phyloP scores from a whole-genome alignment of 768 basidiomycete species.

The Lactarius deliciosus region DNA sequence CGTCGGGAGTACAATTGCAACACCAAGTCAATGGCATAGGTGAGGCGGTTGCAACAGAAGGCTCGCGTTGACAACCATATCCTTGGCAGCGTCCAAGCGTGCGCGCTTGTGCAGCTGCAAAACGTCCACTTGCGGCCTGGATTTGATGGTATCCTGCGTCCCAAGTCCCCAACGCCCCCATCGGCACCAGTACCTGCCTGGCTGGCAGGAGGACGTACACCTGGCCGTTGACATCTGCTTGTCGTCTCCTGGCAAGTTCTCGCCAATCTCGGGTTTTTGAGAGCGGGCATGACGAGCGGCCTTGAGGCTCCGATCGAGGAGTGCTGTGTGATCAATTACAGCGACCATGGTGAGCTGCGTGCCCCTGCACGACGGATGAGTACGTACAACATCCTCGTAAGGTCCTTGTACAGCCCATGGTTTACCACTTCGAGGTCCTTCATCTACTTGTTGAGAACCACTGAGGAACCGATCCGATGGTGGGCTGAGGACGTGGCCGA shows the following conservation, averaged over 20 bases:
- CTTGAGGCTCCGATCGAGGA: conserved; percentile 47
- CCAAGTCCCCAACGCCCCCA: conserved; percentile 79
- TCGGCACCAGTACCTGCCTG: conserved; percentile 57
- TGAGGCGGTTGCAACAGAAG: conserved; percentile 33
- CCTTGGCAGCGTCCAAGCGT: conserved; percentile 30
- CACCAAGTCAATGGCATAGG: too few relatives aligned
- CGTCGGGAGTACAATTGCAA: too few relatives aligned
- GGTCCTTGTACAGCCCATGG: too few relatives aligned
- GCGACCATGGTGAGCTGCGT: conserved; percentile 73
- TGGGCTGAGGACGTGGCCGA: too few relatives aligned
- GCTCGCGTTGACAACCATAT: conserved; percentile 31
- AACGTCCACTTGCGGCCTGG: conserved; percentile 62
- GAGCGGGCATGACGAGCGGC: conserved; percentile 83
- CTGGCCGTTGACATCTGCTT: conserved; percentile 40
- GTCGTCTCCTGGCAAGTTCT: conserved; percentile 67
- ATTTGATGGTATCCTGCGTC: conserved; percentile 59
- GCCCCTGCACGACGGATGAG: conserved; percentile 37
- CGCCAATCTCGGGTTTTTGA: conserved; percentile 90
- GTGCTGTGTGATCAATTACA: conserved; percentile 43
- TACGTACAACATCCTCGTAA: too few relatives aligned
- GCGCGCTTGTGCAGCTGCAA: conserved; percentile 50
- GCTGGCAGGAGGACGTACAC: conserved; percentile 60
- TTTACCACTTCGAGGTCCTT: too few relatives aligned
- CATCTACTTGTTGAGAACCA: too few relatives aligned
- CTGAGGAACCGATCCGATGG: too few relatives aligned